Base-by-base conservation (phyloP, 2,329 filamentous ascomycete species). In the Neonectria hederae region DNA sequence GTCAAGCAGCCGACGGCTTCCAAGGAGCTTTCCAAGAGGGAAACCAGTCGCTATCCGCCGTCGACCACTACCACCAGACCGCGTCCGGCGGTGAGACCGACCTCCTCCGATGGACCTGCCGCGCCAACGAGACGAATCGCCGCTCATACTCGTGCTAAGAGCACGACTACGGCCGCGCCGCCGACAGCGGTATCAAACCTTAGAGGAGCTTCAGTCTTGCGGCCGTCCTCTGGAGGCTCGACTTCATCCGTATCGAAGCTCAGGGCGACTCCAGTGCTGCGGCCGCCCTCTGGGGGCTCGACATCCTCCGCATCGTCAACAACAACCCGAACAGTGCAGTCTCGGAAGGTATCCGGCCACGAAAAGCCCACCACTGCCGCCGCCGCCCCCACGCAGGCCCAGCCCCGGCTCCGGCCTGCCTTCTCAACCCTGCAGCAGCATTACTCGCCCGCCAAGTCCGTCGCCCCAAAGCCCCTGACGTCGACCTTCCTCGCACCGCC, bases 401-500 rank as follows among this genome's bases (percentile, higher is more conserved):
- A 75, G 43, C 76, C 78, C 19, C 76, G 78, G n/a, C 77, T 80
- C 26, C 83, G 84, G 9, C 87, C 88, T 0, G 79, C 83, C 51
- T 91, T 91, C 76, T 86, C 82, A 52, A 90, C 86, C 0, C 83
- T 87, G 42, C 89, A 91, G 69, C 89, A 91, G 69, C 88, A 91
- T 77, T 91, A 87, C 78, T 89, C 87, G 28, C 89, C 90, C 0
- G 86, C 86, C 48, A 90, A 90, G 72, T 82, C 81, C 4, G 78
- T 83, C 9, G 83, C 85, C 0, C 87, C 89, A 0, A 92, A 91
- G 65, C 87, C 89, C 5, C 80, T 87, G n/a, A 86, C 86, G 0
- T 80, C 87, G 14, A 81, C 83, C 43, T 84, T 83, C 76, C 83
- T 89, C 48, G 86, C 86, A 19, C 86, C 88, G 1, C 85, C 88